Evolutionary conservation across 208 protist genomes (phyloP), one percentile per base, ranked within the genome.

Genomic region (Leishmania mexicana): DNA sequence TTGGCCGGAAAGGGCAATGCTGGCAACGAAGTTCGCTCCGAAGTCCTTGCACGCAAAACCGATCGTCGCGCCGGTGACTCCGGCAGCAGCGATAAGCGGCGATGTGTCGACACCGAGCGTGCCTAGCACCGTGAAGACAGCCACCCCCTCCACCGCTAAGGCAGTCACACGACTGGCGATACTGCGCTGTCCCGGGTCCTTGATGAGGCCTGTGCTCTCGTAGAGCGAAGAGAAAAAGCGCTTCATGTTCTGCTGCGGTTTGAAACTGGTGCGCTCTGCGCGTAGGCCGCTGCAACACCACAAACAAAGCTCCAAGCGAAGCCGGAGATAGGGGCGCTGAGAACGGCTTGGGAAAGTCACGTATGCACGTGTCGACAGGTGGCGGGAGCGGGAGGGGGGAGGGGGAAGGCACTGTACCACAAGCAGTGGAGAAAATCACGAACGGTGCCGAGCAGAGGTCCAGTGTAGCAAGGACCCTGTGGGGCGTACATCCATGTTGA

Each of bases 31-130:
- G 79, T 96, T 97, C 35, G 92, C 85, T 24, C 93, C 92, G 88
- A 96, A 87, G 78, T 96, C 93, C 75, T 94, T 95, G 84, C 87
- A 94, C 6, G 94, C 92, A 81, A 97, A 97, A 53, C 93, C 93
- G 47, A 96, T 89, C 13, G 93, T 96, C 13, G 93, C 94, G n/a
- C 92, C 93, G 0, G 90, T 93, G 40, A 97, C 83, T 75, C 94
- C 94, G 17, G 92, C 91, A 54, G 92, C 92, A 13, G 94, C 85
- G 74, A 97, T 86, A 0, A 97, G 86, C 0, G 93, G 93, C 2
- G 91, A 88, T 6, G 91, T 96, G 78, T 96, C 94, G 17, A 95
- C 85, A 62, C 93, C 93, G 68, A 95, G 24, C 0, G 93, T 96
- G 24, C 94, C 93, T 13, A 97, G 78, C 38, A 90, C 65, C 3